These are phyloP conservation scores for Gentiana macrophylla DNA, from an alignment of 257 asterid species.

Conservation along the genomic window DNA sequence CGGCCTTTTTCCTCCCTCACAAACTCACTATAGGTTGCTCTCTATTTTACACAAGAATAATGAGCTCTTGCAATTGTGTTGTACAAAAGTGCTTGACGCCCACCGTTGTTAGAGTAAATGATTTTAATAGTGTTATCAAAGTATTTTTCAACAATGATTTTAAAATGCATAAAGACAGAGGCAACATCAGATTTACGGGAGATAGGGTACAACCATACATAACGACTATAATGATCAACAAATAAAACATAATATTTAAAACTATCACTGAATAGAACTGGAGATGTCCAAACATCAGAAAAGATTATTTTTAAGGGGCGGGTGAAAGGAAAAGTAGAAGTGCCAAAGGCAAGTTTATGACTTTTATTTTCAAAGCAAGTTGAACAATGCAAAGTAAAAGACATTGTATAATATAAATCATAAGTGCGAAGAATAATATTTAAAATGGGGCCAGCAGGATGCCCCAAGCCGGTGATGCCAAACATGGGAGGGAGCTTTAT, in stretches of 20 bases:
- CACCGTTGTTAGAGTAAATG: too few species aligned
- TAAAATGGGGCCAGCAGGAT: background rate
- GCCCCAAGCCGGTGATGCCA: background rate
- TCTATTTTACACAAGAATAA: too few species aligned
- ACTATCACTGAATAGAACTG: background rate
- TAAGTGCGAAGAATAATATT: too few species aligned
- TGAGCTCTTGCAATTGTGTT: too few species aligned
- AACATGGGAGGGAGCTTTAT: background rate
- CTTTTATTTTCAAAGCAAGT: constrained; percentile 1
- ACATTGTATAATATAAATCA: background rate
- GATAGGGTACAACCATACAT: background rate
- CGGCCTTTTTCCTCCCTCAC: too few species aligned
- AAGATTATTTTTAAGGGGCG: background rate
- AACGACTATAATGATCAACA: constrained; percentile 2
- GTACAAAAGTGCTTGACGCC: too few species aligned
- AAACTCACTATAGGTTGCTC: too few species aligned
- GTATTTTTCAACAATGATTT: constrained; percentile 3
- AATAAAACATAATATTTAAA: constrained; percentile 10
- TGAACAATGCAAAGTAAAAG: background rate
- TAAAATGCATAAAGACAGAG: background rate
- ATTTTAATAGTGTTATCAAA: background rate
- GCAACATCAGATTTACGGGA: background rate
- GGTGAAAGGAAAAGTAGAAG: background rate
- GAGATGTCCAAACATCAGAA: background rate
- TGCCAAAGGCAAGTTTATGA: background rate